These are phyloP conservation scores for Komagataella pseudopastoris DNA, from an alignment of 805 yeast species.

Conservation along the genomic window DNA sequence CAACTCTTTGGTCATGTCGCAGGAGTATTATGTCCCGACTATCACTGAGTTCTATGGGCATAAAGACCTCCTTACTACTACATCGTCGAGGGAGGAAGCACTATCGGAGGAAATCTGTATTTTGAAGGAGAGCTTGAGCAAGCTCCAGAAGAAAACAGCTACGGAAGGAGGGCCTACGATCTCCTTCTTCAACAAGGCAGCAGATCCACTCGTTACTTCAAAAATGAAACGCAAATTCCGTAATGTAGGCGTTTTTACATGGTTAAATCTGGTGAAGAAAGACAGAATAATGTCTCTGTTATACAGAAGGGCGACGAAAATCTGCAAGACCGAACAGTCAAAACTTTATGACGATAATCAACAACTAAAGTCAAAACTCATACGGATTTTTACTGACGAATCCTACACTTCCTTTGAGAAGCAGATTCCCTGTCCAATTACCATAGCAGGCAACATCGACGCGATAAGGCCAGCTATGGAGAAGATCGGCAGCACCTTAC, in stretches of 20 bases:
- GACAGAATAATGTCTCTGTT: conserved; percentile 3
- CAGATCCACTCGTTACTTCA: background rate
- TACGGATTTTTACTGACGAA: background rate
- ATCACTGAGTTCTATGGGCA: background rate
- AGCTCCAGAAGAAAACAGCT: background rate
- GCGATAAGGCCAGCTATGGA: background rate
- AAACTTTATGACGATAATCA: background rate
- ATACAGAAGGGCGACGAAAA: conserved; percentile 5
- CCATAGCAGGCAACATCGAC: conserved; percentile 5
- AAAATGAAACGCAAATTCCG: background rate
- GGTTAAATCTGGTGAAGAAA: conserved; percentile 1
- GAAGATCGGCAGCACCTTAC: conserved; percentile 7
- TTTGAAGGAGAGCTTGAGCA: background rate
- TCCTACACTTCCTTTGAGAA: conserved; percentile 2
- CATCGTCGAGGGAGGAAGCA: background rate
- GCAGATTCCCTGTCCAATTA: background rate
- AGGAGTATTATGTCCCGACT: background rate
- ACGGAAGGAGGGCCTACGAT: background rate
- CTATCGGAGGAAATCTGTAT: background rate
- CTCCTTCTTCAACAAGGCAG: background rate
- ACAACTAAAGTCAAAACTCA: background rate
- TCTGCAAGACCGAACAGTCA: background rate
- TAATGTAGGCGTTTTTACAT: conserved; percentile 1
- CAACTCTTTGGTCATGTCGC: background rate
- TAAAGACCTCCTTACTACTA: background rate